A percentile compares a stretch with the other conserved stretches of the same genome.
These are phyloP conservation scores for Solanum pinnatisectum DNA, from an alignment of 257 asterid genomes.

Conservation along the genomic window DNA sequence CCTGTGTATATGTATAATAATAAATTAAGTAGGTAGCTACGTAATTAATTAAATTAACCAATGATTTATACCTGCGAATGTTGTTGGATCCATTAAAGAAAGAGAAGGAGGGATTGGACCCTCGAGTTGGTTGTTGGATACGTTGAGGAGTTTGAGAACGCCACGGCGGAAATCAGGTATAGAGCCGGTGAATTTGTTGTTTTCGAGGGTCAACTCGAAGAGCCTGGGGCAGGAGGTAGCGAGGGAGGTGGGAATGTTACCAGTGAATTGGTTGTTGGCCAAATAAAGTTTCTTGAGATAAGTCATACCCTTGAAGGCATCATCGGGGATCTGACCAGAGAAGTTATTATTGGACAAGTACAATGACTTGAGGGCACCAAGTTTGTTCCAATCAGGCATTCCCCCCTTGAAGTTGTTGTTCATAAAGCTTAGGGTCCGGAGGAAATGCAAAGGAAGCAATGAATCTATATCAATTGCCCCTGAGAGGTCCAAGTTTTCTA, in stretches of 20 bases:
- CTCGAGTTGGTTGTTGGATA: conserved; percentile 63
- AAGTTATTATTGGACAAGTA: conserved; percentile 61
- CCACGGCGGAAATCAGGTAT: conserved; percentile 39
- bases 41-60: not conserved
- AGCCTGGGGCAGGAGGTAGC: conserved; percentile 39
- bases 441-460: conserved; percentile 28
- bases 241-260: conserved; percentile 57
- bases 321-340: conserved; percentile 49
- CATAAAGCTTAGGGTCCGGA: conserved; percentile 68
- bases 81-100: conserved; percentile 36
- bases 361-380: conserved; percentile 60
- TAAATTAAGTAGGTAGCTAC: not conserved
- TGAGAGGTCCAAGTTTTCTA: conserved; percentile 59
- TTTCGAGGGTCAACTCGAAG: conserved; percentile 55
- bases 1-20: conserved; percentile 21
- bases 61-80: conserved; percentile 39
- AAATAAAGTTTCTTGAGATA: conserved; percentile 64
- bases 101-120: conserved; percentile 61
- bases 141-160: conserved; percentile 38
- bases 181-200: conserved; percentile 55
- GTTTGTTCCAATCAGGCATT: conserved; percentile 86
- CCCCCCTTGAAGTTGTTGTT: conserved; percentile 57
- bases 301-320: conserved; percentile 60
- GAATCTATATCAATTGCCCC: conserved; percentile 67
- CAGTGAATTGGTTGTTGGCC: conserved; percentile 50